These are phyloP conservation scores for Paratinospora sagittata DNA, from an alignment of 164 flowering plant genomes.

Conservation along the genomic window DNA sequence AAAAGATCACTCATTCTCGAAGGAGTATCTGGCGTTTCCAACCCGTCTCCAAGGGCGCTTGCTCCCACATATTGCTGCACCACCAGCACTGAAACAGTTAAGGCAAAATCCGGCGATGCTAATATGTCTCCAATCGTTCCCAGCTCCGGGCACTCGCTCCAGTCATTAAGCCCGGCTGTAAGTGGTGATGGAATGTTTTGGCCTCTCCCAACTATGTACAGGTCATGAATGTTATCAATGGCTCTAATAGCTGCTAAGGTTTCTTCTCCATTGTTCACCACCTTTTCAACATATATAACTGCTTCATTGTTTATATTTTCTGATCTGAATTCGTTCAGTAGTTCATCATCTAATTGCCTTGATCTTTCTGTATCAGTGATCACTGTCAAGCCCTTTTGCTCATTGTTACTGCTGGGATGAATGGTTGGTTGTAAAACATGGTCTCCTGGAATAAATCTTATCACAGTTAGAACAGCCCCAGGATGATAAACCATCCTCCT, in stretches of 20 bases:
- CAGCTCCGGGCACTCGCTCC: slow-evolving; percentile 5
- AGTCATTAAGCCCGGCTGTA: slow-evolving; percentile 1
- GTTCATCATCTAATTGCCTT: slow-evolving; percentile 4
- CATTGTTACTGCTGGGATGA: background rate
- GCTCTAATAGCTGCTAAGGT: slow-evolving; percentile 1
- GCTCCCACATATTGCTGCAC: background rate
- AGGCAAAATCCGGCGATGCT: background rate
- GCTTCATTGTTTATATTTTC: background rate
- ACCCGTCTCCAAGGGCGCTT: background rate
- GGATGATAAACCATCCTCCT: slow-evolving; percentile 13
- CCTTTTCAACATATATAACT: slow-evolving; percentile 4
- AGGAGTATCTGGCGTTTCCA: background rate
- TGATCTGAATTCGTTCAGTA: background rate
- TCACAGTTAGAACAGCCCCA: slow-evolving; percentile 10
- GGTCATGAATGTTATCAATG: slow-evolving; percentile 5
- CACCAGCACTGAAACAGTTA: background rate
- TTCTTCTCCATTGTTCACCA: slow-evolving; percentile 8
- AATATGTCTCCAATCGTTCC: slow-evolving; percentile 1
- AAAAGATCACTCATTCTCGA: background rate
- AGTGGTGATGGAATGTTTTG: background rate
- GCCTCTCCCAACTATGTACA: slow-evolving; percentile 9
- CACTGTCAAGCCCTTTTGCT: background rate
- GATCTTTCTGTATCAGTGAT: background rate
- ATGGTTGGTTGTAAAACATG: background rate
- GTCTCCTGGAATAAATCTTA: slow-evolving; percentile 10